These are phyloP conservation scores for Suillus sp. DNA, from an alignment of 768 basidiomycete genomes.

Conservation along the genomic window DNA sequence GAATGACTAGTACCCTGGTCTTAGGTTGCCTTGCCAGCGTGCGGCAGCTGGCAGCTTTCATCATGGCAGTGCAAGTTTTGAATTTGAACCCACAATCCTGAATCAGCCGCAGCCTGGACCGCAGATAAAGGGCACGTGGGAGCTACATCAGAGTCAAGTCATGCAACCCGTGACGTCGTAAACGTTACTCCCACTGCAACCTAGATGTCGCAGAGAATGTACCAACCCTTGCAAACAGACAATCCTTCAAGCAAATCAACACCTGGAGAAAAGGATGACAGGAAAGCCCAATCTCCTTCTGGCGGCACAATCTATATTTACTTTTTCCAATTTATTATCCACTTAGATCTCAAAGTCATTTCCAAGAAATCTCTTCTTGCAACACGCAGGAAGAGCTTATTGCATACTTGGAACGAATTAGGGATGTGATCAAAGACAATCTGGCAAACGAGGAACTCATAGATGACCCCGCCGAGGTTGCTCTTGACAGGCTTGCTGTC, in stretches of 20 bases:
- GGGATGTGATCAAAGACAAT: background rate
- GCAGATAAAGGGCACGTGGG: background rate
- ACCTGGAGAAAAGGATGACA: background rate
- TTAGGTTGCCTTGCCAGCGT: background rate
- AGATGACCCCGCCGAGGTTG: background rate
- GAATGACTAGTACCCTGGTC: constrained; percentile 1
- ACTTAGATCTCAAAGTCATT: background rate
- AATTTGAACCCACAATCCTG: background rate
- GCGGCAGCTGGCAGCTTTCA: background rate
- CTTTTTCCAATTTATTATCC: background rate
- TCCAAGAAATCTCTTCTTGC: background rate
- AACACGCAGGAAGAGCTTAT: background rate
- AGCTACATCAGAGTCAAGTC: background rate
- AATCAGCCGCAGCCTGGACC: background rate
- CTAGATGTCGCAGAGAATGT: background rate
- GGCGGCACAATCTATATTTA: too few species aligned
- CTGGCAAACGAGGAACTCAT: background rate
- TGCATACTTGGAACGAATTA: background rate
- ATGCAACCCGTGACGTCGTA: background rate
- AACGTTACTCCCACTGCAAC: background rate
- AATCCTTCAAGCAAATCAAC: background rate
- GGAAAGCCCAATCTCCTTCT: background rate
- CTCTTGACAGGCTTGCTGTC: background rate
- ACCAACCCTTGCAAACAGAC: background rate
- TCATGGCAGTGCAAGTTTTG: background rate